Evolutionary conservation across 768 basidiomycete species (phyloP), one percentile per base, ranked within the genome.

Genomic region (Xerocomus spinulosus): DNA sequence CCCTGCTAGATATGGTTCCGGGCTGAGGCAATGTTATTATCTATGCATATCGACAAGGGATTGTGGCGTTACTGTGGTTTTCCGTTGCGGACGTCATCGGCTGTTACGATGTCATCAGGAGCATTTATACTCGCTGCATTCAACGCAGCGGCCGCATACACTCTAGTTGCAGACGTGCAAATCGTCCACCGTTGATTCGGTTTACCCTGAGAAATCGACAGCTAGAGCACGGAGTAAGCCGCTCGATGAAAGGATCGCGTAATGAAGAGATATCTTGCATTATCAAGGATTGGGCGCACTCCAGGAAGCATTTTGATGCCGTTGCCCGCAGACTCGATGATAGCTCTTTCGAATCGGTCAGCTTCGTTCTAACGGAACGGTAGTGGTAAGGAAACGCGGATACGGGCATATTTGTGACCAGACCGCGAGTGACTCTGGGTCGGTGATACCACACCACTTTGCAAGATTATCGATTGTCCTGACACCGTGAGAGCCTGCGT

Each of bases 1-100:
- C 9, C 92, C 94, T 35, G 86, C 77, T 30, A 96, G 71, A 70
- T 95, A 98, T 1, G 94, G 94, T 56, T 94, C 93, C 9, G 94
- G 92, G 58, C 83, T 82, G 44, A 2, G 24, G 35, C 8, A 18
- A 24, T 9, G 28, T 55, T 37, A 24, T 44, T 37, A 54, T 30
- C 38, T 29, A 44, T 29, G 13, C 41, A 46, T 30, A 13, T 42
- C 35, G 24, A 39, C 5, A 12, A 38, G 20, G 13, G 36, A 49
- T 18, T 28, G 46, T 45, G 20, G 20, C 43, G 74, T 51, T 61
- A 82, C 81, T 70, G 73, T 21, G 93, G 93, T 70, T 96, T 96
- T 33, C 93, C 93, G 51, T 81, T 68, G 12, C 64, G 64, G 4
- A 94, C 91, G 53, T 92, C 85, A 60, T 94, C 85, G n/a, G 91